phyloP scores from a whole-genome alignment of 352 stramenopile species.

The Lagenidium giganteum region DNA sequence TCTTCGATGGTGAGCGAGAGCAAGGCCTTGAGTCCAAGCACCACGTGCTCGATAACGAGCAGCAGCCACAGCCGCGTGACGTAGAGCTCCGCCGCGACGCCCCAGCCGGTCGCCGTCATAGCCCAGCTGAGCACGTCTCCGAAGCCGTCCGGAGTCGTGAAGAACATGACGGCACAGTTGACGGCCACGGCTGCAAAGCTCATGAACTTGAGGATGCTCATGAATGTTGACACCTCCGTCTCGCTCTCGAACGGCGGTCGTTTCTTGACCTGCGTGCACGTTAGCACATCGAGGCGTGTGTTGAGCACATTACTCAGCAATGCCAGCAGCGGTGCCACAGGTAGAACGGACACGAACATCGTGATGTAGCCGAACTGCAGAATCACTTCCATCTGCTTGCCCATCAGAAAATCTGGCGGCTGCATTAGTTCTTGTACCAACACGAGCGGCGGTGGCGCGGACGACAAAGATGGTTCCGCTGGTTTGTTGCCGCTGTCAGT shows the following conservation, averaged over 20 bases:
- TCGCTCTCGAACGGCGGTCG: slow-evolving; percentile 58
- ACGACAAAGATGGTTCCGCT: neutral
- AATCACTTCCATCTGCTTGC: slow-evolving; percentile 58
- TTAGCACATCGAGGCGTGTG: slow-evolving; percentile 70
- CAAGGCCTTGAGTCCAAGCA: slow-evolving; percentile 42
- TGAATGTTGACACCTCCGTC: slow-evolving; percentile 84
- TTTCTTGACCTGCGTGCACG: slow-evolving; percentile 50
- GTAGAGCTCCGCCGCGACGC: slow-evolving; percentile 13
- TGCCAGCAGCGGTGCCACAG: slow-evolving; percentile 77
- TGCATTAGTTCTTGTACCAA: slow-evolving; percentile 56
- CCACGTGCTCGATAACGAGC: slow-evolving; percentile 40
- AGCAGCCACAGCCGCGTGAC: slow-evolving; percentile 42
- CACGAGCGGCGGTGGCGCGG: slow-evolving; percentile 21
- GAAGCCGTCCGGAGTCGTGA: slow-evolving; percentile 37
- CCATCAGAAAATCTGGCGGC: slow-evolving; percentile 43
- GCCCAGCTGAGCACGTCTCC: slow-evolving; percentile 29
- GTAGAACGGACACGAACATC: slow-evolving; percentile 88
- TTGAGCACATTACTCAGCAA: slow-evolving; percentile 81
- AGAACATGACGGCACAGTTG: slow-evolving; percentile 56
- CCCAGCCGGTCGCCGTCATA: slow-evolving; percentile 12
- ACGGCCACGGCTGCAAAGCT: slow-evolving; percentile 73
- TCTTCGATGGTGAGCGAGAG: slow-evolving; percentile 53
- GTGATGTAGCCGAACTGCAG: slow-evolving; percentile 90
- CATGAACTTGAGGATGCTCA: slow-evolving; percentile 80
- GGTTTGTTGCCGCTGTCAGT: no score